phyloP scores from a whole-genome alignment of 345 rosid genomes.

The Citrus inodora region DNA sequence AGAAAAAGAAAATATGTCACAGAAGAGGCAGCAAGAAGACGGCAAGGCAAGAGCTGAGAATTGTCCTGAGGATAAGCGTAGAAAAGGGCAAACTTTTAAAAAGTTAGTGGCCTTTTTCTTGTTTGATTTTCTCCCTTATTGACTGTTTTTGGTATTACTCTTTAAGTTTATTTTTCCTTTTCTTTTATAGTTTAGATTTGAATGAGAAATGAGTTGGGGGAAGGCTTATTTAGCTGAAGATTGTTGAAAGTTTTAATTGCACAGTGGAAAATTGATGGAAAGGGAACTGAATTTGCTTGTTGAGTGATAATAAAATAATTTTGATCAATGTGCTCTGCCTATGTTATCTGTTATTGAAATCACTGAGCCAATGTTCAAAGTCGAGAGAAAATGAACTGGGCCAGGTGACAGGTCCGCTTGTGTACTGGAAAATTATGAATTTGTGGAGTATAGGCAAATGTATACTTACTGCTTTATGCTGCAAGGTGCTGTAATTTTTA shows the following conservation, averaged over 20 bases:
- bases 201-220: constrained; percentile 6
- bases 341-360: not conserved
- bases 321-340: not conserved
- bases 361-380: not conserved
- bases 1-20: constrained; percentile 47
- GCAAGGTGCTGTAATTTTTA: not conserved
- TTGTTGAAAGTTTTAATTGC: not conserved
- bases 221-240: not conserved
- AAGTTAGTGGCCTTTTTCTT: constrained; percentile 31
- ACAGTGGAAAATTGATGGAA: not conserved
- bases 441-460: not conserved
- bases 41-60: constrained; percentile 47
- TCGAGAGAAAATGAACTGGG: not conserved
- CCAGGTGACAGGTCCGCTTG: not conserved
- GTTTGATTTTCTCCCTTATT: not conserved
- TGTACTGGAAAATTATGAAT: not conserved
- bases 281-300: constrained; percentile 14
- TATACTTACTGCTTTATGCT: not conserved
- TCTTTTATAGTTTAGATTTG: not conserved
- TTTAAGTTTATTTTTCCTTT: not conserved
- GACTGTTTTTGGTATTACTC: not conserved
- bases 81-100: constrained; percentile 49
- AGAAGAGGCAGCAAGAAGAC: constrained; percentile 81
- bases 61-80: constrained; percentile 64
- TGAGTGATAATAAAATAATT: not conserved